These are phyloP conservation scores for Vitis amurensis DNA, from an alignment of 164 flowering plant species.

Conservation along the genomic window DNA sequence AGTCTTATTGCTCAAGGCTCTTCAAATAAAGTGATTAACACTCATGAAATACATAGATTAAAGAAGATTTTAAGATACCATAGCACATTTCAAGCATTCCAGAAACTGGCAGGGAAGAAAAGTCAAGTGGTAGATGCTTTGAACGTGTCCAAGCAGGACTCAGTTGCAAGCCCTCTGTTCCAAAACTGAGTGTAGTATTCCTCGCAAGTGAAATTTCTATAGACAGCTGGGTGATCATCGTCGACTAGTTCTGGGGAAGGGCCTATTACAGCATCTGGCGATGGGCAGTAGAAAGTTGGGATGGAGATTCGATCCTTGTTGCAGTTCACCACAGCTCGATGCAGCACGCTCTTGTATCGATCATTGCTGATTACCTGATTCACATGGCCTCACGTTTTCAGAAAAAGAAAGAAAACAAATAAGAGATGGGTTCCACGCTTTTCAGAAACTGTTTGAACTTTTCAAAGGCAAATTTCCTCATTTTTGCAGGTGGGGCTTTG, in stretches of 20 bases:
- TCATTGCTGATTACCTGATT: conserved; percentile 64
- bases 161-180: conserved; percentile 39
- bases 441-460: too few species aligned
- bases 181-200: conserved; percentile 50
- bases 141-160: conserved; percentile 44
- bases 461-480: too few species aligned
- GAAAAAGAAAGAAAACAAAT: too few species aligned
- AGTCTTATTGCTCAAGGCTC: too few species aligned
- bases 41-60: too few species aligned
- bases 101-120: too few species aligned
- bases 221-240: conserved; percentile 29
- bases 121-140: conserved; percentile 1
- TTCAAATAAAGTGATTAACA: too few species aligned
- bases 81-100: too few species aligned
- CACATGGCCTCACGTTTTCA: too few species aligned
- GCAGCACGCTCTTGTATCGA: conserved; percentile 59
- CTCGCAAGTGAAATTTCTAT: conserved; percentile 33
- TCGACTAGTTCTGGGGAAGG: conserved; percentile 36
- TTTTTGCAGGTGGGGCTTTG: too few species aligned
- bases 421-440: too few species aligned
- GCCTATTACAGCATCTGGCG: conserved; percentile 43
- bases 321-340: conserved; percentile 61
- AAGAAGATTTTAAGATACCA: too few species aligned
- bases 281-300: conserved; percentile 62
- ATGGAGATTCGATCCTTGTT: conserved; percentile 52